phyloP scores from a whole-genome alignment of 73 alveolate species.

The Halteria grandinella region DNA sequence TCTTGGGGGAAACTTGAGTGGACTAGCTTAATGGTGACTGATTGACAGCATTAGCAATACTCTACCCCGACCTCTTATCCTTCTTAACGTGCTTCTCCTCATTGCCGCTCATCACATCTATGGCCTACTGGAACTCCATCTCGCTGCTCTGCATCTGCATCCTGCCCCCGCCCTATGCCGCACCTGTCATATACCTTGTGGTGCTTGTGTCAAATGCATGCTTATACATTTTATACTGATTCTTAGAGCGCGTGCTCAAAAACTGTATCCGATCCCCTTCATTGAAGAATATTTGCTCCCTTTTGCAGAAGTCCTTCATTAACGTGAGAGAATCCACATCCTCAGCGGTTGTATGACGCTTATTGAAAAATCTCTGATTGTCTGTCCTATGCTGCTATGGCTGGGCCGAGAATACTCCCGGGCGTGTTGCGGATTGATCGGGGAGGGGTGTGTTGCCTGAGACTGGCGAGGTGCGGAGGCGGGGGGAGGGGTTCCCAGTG shows the following conservation, averaged over 20 bases:
- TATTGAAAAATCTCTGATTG: not conserved
- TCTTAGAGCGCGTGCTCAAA: constrained; percentile 6
- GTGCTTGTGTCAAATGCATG: constrained; percentile 24
- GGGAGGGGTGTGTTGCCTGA: too few relatives aligned
- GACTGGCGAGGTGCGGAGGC: not conserved
- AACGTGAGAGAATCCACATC: not conserved
- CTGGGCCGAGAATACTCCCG: not conserved
- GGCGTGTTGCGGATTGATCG: not conserved
- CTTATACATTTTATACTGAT: not conserved
- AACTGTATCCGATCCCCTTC: constrained; percentile 16
- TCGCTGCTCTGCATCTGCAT: not conserved
- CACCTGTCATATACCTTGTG: not conserved
- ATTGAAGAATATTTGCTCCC: constrained; percentile 36
- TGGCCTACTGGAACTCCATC: not conserved
- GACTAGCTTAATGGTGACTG: too few relatives aligned
- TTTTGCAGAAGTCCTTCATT: constrained; percentile 35
- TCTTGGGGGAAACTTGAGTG: too few relatives aligned
- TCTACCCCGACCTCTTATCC: not conserved
- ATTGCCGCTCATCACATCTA: not conserved
- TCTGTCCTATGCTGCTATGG: not conserved
- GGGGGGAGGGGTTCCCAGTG: not conserved
- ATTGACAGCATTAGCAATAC: not conserved
- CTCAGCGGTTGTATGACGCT: not conserved
- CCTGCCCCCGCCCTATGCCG: not conserved
- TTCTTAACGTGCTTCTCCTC: not conserved